Conservation (phyloP, 352 stramenopile genomes). For the Globisporangium apiculatum region DNA sequence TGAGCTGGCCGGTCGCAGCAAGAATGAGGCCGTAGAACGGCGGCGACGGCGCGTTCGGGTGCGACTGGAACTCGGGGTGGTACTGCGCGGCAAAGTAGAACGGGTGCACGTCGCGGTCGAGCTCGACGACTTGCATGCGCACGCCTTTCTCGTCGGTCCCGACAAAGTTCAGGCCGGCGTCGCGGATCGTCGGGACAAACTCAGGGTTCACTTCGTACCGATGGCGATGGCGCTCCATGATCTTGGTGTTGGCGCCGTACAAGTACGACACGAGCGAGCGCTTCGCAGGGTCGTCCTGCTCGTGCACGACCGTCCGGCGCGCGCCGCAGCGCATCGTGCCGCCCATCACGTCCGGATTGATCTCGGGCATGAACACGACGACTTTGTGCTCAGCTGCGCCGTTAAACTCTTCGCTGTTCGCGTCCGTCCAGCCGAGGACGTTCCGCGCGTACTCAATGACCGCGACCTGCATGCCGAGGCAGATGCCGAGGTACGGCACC, state of each 20-base stretch:
- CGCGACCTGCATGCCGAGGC: conserved; percentile 92
- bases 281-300: conserved; percentile 73
- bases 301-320: conserved; percentile 91
- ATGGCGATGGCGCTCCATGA: conserved; percentile 97
- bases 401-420: conserved; percentile 96
- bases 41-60: conserved; percentile 94
- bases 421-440: conserved; percentile 88
- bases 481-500: conserved; percentile 97
- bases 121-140: conserved; percentile 99
- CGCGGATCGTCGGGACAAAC: conserved; percentile 86
- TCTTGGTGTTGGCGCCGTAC: conserved; percentile 82
- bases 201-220: conserved; percentile 99
- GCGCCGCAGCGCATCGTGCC: conserved; percentile 99
- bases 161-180: conserved; percentile 94
- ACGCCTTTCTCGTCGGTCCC: conserved; percentile 95
- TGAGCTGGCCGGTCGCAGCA: conserved; percentile 76
- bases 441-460: conserved; percentile 98
- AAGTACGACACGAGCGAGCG: conserved; percentile 87
- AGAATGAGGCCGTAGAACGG: conserved; percentile 97
- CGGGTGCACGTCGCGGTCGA: conserved; percentile 92
- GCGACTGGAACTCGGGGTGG: conserved; percentile 98
- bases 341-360: conserved; percentile 97
- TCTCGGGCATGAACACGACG: conserved; percentile 99
- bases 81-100: conserved; percentile 99
- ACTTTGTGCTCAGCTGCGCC: conserved; percentile 86